Evolutionary conservation across 805 yeast species (phyloP), one percentile per base, ranked within the genome.

Genomic region (Yamadazyma ubonensis): DNA sequence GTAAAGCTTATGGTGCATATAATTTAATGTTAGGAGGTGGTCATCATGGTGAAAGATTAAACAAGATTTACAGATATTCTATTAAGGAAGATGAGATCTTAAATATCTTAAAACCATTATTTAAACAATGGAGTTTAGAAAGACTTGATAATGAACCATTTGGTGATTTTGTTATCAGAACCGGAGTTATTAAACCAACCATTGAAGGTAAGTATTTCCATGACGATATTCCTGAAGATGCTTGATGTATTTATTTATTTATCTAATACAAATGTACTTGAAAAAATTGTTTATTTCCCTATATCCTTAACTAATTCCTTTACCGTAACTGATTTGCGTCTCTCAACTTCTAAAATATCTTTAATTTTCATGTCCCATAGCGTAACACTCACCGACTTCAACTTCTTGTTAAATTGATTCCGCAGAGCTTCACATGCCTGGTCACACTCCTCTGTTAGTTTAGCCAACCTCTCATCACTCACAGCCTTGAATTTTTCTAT

Each of bases 21-120:
- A 91, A 91, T 65, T 75, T 91, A 65, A 75, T 90, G 87, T 74
- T 91, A 51, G 98, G 98, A 53, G 98, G 98, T 59, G 96, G 96
- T 28, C 90, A 84, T 65, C 83, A 83, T 56, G 98, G 98, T 45
- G 85, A 89, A 64, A 79, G 98, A 60, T 67, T 91, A 52, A 91
- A 91, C 72, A 91, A 91, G 71, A 76, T 91, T 40, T 91, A 79
- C 73, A 76, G 87, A 55, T 83, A 88, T 49, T 87, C 95, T 20
- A 80, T 91, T 51, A 86, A 84, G 61, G 98, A 91, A 67, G 90
- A 86, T 36, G 96, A 91, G 62, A 85, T 90, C 40, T 65, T 91
- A 50, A 77, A 63, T 22, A 82, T 78, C 36, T 73, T 91, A 63
- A 82, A 78, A 59, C 96, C 96, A 21, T 66, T 91, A 67, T 89